A percentile compares a stretch with the other conserved stretches of the same genome.
These are phyloP conservation scores for Ustilago hordei DNA, from an alignment of 1,284 basidiomycete species.

Conservation along the genomic window DNA sequence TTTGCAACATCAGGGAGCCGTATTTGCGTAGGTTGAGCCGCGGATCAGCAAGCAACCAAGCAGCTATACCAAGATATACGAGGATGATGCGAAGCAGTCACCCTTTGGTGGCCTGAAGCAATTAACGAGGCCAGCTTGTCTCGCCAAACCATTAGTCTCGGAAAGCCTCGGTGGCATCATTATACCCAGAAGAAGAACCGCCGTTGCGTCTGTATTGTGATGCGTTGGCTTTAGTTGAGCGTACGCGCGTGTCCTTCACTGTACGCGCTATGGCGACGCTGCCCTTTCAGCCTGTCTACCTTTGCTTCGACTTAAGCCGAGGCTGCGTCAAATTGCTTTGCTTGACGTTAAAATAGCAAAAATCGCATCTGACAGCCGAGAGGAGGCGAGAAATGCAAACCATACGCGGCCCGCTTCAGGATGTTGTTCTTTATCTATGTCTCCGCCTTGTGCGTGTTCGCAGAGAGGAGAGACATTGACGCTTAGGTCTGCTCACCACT, in stretches of 20 bases:
- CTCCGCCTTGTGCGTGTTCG: neutral
- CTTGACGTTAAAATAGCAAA: neutral
- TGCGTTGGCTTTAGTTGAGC: neutral
- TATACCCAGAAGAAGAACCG: constrained; percentile 9
- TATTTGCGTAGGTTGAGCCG: neutral
- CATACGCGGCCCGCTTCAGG: neutral
- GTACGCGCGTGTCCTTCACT: neutral
- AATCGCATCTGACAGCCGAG: constrained; percentile 11
- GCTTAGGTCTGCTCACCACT: neutral
- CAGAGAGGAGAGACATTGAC: neutral
- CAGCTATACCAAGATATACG: neutral
- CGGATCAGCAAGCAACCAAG: constrained; percentile 6
- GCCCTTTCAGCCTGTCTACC: neutral
- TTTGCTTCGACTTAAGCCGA: neutral
- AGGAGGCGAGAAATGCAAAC: neutral
- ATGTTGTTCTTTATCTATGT: neutral
- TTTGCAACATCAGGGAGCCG: neutral
- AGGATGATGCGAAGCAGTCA: neutral
- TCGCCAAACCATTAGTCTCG: constrained; percentile 12
- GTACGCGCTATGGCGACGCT: constrained; percentile 2
- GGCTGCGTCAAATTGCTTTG: neutral
- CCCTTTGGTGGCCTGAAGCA: neutral
- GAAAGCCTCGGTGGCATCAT: constrained; percentile 7
- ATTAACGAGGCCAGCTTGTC: constrained; percentile 5
- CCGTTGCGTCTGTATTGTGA: too few relatives aligned